Base-by-base conservation (phyloP, 1,284 basidiomycete species). In the Anthracocystis setariae region DNA sequence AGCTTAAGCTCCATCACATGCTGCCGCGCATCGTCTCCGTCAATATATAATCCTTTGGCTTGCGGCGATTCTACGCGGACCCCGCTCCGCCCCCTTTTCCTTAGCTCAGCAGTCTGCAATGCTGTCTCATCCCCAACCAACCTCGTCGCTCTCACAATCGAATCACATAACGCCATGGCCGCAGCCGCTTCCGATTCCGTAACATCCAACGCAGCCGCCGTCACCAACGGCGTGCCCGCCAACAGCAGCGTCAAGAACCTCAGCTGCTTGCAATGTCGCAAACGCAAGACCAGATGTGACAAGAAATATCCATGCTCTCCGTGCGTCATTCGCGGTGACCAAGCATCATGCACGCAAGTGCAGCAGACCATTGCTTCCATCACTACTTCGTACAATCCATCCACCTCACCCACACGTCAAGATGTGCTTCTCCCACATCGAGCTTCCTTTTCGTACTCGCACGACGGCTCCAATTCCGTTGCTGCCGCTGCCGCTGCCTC, bases 311-410 rank as follows among this genome's bases (percentile, higher is more conserved):
- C 67, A 15, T 70, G 67, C 39, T 70, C 67, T 17, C 67, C 67
- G 5, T 70, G 67, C 46, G 57, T 64, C 49, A 70, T 70, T 51
- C 61, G 67, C 21, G 61, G 67, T 20, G 67, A 70, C 21, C 51
- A 57, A 8, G 33, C 61, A 12, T 64, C 52, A 3, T 70, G 67
- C 32, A 70, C 67, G 2, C 67, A 65, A 40, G 67, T 70, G 10
- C 67, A 70, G 46, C 67, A 70, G 45, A 70, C 67, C 40, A 70
- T 65, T 27, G 67, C 67, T 15, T 70, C 67, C 38, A 64, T 70
- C 53, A 60, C 67, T 9, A 69, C 66, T 12, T 46, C 53, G 1
- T 52, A 39, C 8, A 42, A 15, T 29, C 33, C 53, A 4, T 24
- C 49, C 27, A 49, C 58, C 10, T 56, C 64, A 43, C 64, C 64